Percentiles rank a stretch among this genome's conserved stretches.
Evolutionary conservation across 768 basidiomycete genomes (phyloP).

Genomic region (Lactarius akahatsu): DNA sequence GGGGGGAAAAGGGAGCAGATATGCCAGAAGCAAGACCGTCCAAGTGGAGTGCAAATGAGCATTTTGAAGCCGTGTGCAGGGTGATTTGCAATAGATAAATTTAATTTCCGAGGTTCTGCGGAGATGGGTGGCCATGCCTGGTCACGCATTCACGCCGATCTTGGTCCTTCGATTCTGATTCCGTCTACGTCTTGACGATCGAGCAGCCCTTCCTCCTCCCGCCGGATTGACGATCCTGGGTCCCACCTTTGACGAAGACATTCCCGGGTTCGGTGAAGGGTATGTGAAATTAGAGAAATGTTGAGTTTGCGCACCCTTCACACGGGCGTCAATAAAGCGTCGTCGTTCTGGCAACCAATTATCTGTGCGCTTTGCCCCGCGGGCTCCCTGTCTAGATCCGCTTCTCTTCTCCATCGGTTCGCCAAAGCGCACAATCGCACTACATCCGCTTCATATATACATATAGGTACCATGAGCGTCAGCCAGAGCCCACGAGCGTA

Average conservation of each 20-base stretch:
- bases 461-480: background rate
- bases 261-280: background rate
- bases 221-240: background rate
- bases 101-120: background rate
- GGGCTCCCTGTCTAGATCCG: background rate
- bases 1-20: background rate
- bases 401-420: background rate
- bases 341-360: slow-evolving; percentile 1
- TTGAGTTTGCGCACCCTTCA: background rate
- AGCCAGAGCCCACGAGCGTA: background rate
- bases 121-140: background rate
- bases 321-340: background rate
- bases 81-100: background rate
- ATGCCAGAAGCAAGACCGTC: background rate
- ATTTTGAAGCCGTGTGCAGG: background rate
- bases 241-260: background rate
- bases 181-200: background rate
- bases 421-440: background rate
- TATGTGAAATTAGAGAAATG: background rate
- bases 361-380: background rate
- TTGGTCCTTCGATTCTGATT: background rate
- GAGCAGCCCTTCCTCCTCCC: background rate
- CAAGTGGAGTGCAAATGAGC: background rate
- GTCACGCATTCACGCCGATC: background rate
- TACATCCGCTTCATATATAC: background rate